Percentiles rank a stretch among this genome's conserved stretches.
Conservation (phyloP, 306 rosid genomes). For the Ammopiptanthus mongolicus region DNA sequence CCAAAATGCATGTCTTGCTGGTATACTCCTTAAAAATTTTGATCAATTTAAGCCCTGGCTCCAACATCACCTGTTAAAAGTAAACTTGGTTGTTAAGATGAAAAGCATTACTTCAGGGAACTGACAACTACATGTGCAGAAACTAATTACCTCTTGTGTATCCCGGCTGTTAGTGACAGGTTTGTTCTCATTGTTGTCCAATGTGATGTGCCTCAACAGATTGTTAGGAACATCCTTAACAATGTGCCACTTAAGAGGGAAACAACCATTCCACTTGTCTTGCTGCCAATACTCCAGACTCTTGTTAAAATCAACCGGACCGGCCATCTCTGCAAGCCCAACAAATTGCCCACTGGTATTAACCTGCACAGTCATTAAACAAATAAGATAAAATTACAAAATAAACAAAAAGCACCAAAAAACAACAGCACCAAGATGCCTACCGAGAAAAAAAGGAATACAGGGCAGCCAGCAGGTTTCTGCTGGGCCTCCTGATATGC, state of each 20-base stretch:
- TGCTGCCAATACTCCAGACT: constrained; percentile 97
- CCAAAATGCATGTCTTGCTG: constrained; percentile 85
- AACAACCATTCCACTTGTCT: constrained; percentile 98
- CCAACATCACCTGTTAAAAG: constrained; percentile 57
- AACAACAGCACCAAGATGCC: constrained; percentile 1
- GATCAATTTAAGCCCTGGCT: constrained; percentile 69
- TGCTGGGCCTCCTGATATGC: constrained; percentile 92
- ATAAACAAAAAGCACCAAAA: background rate
- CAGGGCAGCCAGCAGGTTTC: constrained; percentile 69
- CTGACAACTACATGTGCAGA: background rate
- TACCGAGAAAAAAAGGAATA: constrained; percentile 85
- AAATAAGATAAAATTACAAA: background rate
- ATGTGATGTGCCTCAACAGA: constrained; percentile 82
- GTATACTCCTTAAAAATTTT: constrained; percentile 76
- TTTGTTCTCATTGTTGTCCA: constrained; percentile 93
- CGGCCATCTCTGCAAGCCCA: constrained; percentile 93
- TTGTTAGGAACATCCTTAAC: constrained; percentile 96
- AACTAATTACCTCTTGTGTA: constrained; percentile 75
- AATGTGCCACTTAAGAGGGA: constrained; percentile 91
- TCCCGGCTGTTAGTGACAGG: constrained; percentile 97
- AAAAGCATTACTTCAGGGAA: background rate
- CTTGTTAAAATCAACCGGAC: constrained; percentile 88
- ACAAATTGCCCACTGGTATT: constrained; percentile 98
- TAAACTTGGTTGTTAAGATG: background rate
- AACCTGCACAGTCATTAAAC: constrained; percentile 41